These are phyloP conservation scores for Piper longum DNA, from an alignment of 164 flowering plant species.

Conservation along the genomic window DNA sequence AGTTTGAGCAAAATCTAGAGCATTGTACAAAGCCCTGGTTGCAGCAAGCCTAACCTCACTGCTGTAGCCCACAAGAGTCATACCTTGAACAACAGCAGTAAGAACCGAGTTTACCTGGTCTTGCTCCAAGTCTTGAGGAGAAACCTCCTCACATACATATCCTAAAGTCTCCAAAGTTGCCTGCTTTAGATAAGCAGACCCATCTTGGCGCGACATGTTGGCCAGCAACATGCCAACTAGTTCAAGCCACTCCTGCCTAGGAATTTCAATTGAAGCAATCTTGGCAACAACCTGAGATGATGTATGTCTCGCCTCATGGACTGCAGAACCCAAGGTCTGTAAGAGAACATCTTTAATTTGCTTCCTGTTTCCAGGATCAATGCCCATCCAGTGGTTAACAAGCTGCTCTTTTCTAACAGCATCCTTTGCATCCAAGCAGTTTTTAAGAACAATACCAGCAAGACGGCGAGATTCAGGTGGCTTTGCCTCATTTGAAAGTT, in stretches of 20 bases:
- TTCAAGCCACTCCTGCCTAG: slow-evolving; percentile 65
- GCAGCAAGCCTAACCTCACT: slow-evolving; percentile 70
- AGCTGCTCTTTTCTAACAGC: slow-evolving; percentile 39
- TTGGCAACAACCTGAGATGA: slow-evolving; percentile 67
- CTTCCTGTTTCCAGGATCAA: slow-evolving; percentile 32
- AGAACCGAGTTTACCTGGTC: slow-evolving; percentile 71
- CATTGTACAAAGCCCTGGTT: slow-evolving; percentile 63
- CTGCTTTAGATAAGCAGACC: slow-evolving; percentile 38
- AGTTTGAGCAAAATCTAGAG: slow-evolving; percentile 72
- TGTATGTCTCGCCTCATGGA: slow-evolving; percentile 56
- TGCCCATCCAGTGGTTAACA: slow-evolving; percentile 47
- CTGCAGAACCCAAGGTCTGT: slow-evolving; percentile 48
- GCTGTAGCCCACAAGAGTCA: slow-evolving; percentile 45
- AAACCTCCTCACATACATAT: slow-evolving; percentile 72
- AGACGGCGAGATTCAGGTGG: slow-evolving; percentile 56
- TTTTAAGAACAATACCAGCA: slow-evolving; percentile 77
- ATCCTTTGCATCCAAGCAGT: slow-evolving; percentile 70
- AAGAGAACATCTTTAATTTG: slow-evolving; percentile 52
- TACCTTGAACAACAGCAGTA: slow-evolving; percentile 84
- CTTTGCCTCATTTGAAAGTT: slow-evolving; percentile 57
- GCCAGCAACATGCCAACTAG: slow-evolving; percentile 42
- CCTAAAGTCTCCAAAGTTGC: slow-evolving; percentile 75
- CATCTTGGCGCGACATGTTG: slow-evolving; percentile 53
- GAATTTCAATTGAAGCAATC: slow-evolving; percentile 60
- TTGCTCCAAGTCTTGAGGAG: slow-evolving; percentile 49